These are phyloP conservation scores for Solanum habrochaites DNA, from an alignment of 257 asterid species.

Conservation along the genomic window DNA sequence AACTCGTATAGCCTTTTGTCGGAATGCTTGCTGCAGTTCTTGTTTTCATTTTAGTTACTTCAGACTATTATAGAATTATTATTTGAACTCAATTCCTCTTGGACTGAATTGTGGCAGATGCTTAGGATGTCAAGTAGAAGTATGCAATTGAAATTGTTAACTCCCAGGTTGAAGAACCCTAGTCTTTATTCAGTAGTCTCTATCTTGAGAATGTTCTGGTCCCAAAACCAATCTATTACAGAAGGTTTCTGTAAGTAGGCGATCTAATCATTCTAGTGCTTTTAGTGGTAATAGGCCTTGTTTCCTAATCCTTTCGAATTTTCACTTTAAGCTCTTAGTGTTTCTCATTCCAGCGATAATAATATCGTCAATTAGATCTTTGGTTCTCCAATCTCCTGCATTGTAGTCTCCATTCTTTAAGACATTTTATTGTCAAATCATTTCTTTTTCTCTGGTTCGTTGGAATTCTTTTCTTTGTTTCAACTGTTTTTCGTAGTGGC, in stretches of 20 bases:
- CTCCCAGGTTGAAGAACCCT: neutral
- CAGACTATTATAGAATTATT: neutral
- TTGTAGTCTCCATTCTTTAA: neutral
- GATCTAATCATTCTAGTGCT: neutral
- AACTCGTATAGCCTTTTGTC: neutral
- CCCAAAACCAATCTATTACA: neutral
- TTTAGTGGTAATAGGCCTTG: neutral
- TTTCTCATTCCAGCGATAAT: neutral
- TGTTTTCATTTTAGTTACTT: neutral
- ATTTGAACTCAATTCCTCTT: neutral
- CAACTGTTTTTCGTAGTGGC: neutral
- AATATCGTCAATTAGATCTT: neutral
- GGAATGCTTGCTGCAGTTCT: neutral
- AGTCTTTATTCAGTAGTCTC: neutral
- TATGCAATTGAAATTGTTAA: neutral
- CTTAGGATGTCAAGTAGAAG: neutral
- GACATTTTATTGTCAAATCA: neutral
- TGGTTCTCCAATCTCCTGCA: neutral
- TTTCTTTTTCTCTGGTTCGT: neutral
- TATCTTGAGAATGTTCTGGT: neutral
- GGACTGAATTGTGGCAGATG: neutral
- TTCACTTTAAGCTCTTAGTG: neutral
- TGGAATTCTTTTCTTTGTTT: neutral
- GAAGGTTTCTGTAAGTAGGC: neutral
- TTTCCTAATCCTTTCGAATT: neutral